phyloP scores from a whole-genome alignment of 768 basidiomycete species.

The Austroboletus eburneus region DNA sequence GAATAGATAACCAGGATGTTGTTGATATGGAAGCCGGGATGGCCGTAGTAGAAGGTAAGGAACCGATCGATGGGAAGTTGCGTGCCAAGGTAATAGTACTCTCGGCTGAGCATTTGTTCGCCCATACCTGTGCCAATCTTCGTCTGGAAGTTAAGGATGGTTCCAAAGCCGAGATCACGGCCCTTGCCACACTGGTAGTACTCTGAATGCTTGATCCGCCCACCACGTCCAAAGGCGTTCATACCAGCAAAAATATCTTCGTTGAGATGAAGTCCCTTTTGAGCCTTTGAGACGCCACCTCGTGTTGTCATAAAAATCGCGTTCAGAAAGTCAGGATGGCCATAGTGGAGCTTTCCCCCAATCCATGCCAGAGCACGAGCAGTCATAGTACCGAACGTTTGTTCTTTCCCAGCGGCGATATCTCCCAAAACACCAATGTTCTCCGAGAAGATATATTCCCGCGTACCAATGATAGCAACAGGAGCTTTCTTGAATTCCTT shows the following conservation, averaged over 20 bases:
- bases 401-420: slow-evolving; percentile 98
- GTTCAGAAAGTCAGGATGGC: slow-evolving; percentile 98
- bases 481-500: slow-evolving; percentile 88
- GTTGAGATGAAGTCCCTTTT: slow-evolving; percentile 97
- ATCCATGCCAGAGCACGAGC: slow-evolving; percentile 95
- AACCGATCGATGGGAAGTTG: slow-evolving; percentile 98
- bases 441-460: slow-evolving; percentile 99
- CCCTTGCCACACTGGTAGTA: slow-evolving; percentile 99
- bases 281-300: slow-evolving; percentile 98
- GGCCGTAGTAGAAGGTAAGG: slow-evolving; percentile 99
- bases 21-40: slow-evolving; percentile 99
- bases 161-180: slow-evolving; percentile 98
- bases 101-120: slow-evolving; percentile 98
- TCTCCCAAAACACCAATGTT: slow-evolving; percentile 99
- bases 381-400: slow-evolving; percentile 98
- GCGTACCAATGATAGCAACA: slow-evolving; percentile 95
- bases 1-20: slow-evolving; percentile 99
- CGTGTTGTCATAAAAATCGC: slow-evolving; percentile 98
- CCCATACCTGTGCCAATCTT: slow-evolving; percentile 99
- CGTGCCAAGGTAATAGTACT: slow-evolving; percentile 98
- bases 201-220: slow-evolving; percentile 98
- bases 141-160: slow-evolving; percentile 99
- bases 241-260: slow-evolving; percentile 99
- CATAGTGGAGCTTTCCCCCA: slow-evolving; percentile 97
- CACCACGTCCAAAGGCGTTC: slow-evolving; percentile 97